These are phyloP conservation scores for Paradendryphiella salina DNA, from an alignment of 2,329 filamentous ascomycete species.

Conservation along the genomic window DNA sequence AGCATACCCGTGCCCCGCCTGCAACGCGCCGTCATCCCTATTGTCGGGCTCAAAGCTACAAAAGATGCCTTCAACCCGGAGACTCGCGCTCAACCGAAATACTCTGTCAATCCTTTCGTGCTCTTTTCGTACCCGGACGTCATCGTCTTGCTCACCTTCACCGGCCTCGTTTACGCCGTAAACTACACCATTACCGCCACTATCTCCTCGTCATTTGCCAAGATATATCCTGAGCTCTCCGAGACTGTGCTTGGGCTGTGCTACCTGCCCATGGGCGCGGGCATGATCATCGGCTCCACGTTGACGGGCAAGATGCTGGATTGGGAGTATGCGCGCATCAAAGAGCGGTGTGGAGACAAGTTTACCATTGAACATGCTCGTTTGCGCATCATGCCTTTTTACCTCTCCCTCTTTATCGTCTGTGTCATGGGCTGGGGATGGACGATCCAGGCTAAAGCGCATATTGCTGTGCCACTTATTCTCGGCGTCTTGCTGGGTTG, in stretches of 20 bases:
- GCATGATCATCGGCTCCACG: constrained; percentile 58
- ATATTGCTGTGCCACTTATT: constrained; percentile 30
- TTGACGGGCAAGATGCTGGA: constrained; percentile 59
- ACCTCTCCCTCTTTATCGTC: constrained; percentile 31
- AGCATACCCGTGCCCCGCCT: constrained; percentile 29
- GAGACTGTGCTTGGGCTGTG: constrained; percentile 37
- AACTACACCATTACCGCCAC: constrained; percentile 41
- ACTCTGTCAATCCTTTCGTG: constrained; percentile 35
- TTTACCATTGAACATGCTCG: constrained; percentile 38
- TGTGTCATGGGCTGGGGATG: constrained; percentile 36
- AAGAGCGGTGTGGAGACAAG: constrained; percentile 21
- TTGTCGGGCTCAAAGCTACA: constrained; percentile 29
- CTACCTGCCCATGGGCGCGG: constrained; percentile 60
- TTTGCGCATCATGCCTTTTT: constrained; percentile 34
- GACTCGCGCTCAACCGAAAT: constrained; percentile 21
- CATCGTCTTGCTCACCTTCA: constrained; percentile 51
- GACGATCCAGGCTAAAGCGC: constrained; percentile 25
- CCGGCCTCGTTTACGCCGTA: constrained; percentile 35
- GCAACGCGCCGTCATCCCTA: constrained; percentile 26
- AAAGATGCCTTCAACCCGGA: constrained; percentile 13
- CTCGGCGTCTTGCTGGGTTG: constrained; percentile 31
- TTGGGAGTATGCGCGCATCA: constrained; percentile 53
- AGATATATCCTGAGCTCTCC: constrained; percentile 30
- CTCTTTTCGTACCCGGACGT: constrained; percentile 37
- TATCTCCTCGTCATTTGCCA: constrained; percentile 33